phyloP scores from a whole-genome alignment of 164 flowering plant genomes.

The Vitis rupestris region DNA sequence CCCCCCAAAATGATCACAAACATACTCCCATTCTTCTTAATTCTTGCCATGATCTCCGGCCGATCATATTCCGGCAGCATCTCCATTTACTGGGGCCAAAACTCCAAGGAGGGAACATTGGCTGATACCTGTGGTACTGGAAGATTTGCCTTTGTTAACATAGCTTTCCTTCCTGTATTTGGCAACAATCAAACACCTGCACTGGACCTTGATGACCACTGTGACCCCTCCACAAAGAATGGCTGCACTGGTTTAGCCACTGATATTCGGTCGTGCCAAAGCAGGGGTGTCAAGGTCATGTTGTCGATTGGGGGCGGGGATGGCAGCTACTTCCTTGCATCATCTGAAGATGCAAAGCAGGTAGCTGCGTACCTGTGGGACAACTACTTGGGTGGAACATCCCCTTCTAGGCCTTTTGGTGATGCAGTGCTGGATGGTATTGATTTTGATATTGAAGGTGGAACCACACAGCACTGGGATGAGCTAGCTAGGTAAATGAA shows the following conservation, averaged over 20 bases:
- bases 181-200: constrained; percentile 14
- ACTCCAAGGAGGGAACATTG: constrained; percentile 21
- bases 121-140: constrained; percentile 23
- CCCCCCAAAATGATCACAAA: not conserved
- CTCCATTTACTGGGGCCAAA: constrained; percentile 29
- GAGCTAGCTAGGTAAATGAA: constrained; percentile 12
- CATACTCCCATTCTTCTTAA: not conserved
- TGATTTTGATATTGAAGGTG: constrained; percentile 24
- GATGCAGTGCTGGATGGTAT: constrained; percentile 21
- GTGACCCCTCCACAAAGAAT: constrained; percentile 8
- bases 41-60: not conserved
- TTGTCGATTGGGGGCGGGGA: constrained; percentile 30
- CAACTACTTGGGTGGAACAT: constrained; percentile 19
- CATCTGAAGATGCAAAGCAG: constrained; percentile 14
- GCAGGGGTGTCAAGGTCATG: constrained; percentile 20
- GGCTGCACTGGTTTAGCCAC: constrained; percentile 14
- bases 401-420: constrained; percentile 18
- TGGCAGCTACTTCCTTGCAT: constrained; percentile 14
- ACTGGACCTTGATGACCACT: constrained; percentile 22
- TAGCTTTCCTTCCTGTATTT: constrained; percentile 19
- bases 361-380: constrained; percentile 20
- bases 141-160: constrained; percentile 17
- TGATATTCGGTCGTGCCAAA: constrained; percentile 20
- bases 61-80: constrained; percentile 8
- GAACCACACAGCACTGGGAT: constrained; percentile 18